Conservation (phyloP, 768 basidiomycete genomes). For the Leccinum ochraceum region DNA sequence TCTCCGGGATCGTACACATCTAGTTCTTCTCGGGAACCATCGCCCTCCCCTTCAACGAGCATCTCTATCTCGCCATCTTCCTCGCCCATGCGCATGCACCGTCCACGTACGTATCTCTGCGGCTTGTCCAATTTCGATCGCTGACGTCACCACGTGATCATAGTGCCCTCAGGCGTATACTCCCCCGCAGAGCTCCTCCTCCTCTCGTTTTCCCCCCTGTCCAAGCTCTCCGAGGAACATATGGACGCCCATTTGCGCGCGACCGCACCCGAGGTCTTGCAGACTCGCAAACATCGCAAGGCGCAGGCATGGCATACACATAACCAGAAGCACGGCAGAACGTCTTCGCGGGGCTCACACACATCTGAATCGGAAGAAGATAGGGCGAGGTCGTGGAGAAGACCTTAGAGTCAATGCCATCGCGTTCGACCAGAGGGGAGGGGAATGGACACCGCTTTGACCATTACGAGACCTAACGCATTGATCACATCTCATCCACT, state of each 20-base stretch:
- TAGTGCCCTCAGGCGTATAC: slow-evolving; percentile 20
- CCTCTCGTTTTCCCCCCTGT: slow-evolving; percentile 26
- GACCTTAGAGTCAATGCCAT: background rate
- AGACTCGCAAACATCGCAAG: slow-evolving; percentile 29
- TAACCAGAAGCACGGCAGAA: background rate
- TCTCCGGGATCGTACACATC: slow-evolving; percentile 20
- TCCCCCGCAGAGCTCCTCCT: slow-evolving; percentile 27
- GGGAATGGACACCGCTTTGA: background rate
- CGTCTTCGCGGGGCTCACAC: slow-evolving; percentile 10
- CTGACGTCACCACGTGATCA: background rate
- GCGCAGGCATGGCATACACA: slow-evolving; percentile 24
- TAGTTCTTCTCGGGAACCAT: slow-evolving; percentile 13
- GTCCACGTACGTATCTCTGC: slow-evolving; percentile 5
- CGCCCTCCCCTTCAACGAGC: slow-evolving; percentile 14
- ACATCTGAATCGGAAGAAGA: slow-evolving; percentile 23
- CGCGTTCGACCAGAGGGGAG: background rate
- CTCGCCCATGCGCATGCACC: background rate
- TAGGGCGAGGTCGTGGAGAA: slow-evolving; percentile 18
- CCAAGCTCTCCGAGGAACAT: slow-evolving; percentile 6
- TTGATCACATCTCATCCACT: background rate
- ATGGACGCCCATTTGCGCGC: slow-evolving; percentile 14
- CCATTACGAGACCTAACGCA: background rate
- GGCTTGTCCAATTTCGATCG: background rate
- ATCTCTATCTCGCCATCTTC: slow-evolving; percentile 6
- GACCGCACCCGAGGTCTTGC: slow-evolving; percentile 30